These are phyloP conservation scores for Puya raimondii DNA, from an alignment of 176 grass and related monocot genomes.

Conservation along the genomic window DNA sequence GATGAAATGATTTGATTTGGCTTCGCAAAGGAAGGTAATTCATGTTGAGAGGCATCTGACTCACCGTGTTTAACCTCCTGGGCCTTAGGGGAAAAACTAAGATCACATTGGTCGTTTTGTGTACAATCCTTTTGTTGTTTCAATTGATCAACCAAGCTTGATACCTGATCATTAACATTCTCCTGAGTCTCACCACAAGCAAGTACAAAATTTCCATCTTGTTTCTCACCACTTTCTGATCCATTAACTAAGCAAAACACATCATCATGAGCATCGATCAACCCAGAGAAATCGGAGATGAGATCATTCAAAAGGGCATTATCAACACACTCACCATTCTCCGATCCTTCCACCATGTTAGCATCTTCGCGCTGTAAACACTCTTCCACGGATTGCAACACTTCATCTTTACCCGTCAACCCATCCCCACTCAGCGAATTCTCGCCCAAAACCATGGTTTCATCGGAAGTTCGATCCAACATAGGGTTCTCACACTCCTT, in stretches of 20 bases:
- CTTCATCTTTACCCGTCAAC: conserved; percentile 19
- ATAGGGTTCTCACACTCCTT: background rate
- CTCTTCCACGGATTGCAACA: conserved; percentile 28
- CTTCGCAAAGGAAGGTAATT: background rate
- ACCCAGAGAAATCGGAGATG: conserved; percentile 40
- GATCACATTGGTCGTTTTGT: conserved; percentile 4
- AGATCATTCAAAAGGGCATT: conserved; percentile 28
- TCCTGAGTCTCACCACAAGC: conserved; percentile 12
- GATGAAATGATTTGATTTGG: background rate
- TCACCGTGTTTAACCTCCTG: background rate
- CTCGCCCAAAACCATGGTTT: background rate
- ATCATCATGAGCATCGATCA: conserved; percentile 31
- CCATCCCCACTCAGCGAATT: conserved; percentile 8
- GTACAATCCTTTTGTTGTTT: conserved; percentile 6
- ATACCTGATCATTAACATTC: conserved; percentile 21
- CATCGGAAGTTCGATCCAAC: background rate
- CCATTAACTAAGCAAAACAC: background rate
- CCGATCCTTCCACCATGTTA: conserved; percentile 10
- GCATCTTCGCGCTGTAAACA: conserved; percentile 23
- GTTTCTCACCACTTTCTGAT: background rate
- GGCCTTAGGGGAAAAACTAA: background rate
- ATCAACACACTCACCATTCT: conserved; percentile 10
- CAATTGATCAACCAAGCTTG: conserved; percentile 21
- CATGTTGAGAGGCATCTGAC: background rate
- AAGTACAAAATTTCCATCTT: conserved; percentile 1